A percentile compares a stretch with the other conserved stretches of the same genome.
Conservation (phyloP, 2,329 filamentous ascomycete genomes). For the Nothopassalora personata region DNA sequence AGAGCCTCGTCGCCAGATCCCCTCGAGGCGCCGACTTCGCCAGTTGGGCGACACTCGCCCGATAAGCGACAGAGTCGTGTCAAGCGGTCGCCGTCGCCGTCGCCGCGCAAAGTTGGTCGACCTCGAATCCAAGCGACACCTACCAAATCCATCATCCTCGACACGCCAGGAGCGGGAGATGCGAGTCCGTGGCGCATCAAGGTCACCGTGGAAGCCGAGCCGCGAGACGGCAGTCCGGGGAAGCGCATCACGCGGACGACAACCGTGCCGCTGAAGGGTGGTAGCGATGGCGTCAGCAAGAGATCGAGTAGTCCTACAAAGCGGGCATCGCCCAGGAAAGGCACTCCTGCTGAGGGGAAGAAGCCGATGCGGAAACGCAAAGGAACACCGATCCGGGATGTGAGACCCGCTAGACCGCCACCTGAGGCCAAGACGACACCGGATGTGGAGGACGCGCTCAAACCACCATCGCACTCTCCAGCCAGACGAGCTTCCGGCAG, state of each 20-base stretch:
- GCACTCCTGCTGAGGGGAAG: background rate
- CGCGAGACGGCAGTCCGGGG: slow-evolving; percentile 27
- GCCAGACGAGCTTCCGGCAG: slow-evolving; percentile 14
- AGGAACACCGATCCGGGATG: slow-evolving; percentile 23
- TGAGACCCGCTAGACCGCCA: slow-evolving; percentile 6
- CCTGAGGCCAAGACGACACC: background rate
- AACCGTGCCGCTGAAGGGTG: slow-evolving; percentile 39
- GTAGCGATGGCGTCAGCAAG: background rate
- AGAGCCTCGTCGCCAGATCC: slow-evolving; percentile 32
- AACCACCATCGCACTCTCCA: slow-evolving; percentile 7
- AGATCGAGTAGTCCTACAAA: slow-evolving; percentile 20
- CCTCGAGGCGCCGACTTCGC: slow-evolving; percentile 32
- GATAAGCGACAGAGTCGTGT: background rate
- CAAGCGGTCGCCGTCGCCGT: slow-evolving; percentile 4
- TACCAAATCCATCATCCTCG: slow-evolving; percentile 43
- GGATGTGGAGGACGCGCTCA: background rate
- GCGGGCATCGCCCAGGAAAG: slow-evolving; percentile 7
- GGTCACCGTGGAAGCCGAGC: slow-evolving; percentile 47
- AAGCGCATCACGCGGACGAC: slow-evolving; percentile 29
- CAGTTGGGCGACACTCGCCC: slow-evolving; percentile 17
- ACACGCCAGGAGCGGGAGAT: slow-evolving; percentile 35
- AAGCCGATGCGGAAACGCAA: slow-evolving; percentile 26
- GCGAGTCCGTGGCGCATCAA: slow-evolving; percentile 47
- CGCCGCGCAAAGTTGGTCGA: slow-evolving; percentile 6
- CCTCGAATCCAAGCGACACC: slow-evolving; percentile 30